Percentiles rank a stretch among this genome's conserved stretches.
Conservation (phyloP, 1,139 yeast species). For the Protomyces inundatus region DNA sequence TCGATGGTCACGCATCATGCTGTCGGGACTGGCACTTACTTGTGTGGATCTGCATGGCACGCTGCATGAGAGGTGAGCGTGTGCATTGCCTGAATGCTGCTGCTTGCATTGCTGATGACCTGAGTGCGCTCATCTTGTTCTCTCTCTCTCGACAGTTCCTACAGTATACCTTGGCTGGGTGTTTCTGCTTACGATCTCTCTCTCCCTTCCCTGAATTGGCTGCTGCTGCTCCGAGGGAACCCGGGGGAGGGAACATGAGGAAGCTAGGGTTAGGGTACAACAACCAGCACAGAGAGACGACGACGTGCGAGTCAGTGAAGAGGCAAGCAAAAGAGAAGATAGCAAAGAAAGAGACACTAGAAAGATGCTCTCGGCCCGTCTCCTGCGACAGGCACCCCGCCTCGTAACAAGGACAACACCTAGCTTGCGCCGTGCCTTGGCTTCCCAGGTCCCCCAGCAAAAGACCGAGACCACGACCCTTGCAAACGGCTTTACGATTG, state of each 20-base stretch:
- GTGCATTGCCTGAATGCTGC: neutral
- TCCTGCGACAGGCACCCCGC: neutral
- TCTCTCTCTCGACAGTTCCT: neutral
- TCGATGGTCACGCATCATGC: too few relatives aligned
- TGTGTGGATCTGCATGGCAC: neutral
- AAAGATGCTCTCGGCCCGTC: neutral
- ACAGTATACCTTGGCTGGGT: too few relatives aligned
- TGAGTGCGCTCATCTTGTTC: neutral
- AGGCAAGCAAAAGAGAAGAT: neutral
- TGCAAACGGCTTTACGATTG: constrained; percentile 82
- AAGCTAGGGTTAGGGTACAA: neutral
- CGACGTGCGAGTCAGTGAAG: neutral
- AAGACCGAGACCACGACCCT: constrained; percentile 58
- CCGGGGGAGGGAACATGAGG: too few relatives aligned
- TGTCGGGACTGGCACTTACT: neutral
- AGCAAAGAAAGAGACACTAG: neutral
- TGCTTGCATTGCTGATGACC: neutral
- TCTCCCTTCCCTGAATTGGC: neutral
- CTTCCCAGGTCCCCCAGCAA: neutral
- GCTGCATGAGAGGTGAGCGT: neutral
- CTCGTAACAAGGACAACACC: neutral
- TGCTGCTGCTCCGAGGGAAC: neutral
- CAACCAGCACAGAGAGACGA: neutral
- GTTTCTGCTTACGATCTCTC: neutral
- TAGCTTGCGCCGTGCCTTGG: neutral